Evolutionary conservation across 148 eudicot genomes (phyloP).

Genomic region (Rhododendron mucronatum): DNA sequence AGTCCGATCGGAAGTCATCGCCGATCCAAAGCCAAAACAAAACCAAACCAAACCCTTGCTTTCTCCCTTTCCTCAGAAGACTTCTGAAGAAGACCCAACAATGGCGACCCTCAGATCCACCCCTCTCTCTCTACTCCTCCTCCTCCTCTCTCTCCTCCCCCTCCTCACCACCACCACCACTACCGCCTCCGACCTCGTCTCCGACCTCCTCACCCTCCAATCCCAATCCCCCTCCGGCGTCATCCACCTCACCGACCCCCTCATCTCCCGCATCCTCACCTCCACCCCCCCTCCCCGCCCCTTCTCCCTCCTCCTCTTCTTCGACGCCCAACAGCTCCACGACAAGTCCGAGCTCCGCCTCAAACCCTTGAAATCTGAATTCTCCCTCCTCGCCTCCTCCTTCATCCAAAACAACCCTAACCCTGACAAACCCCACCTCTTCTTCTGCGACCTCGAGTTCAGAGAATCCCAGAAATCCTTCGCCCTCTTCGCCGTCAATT

Average conservation of each 20-base stretch:
- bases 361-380: slow-evolving; percentile 61
- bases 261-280: slow-evolving; percentile 59
- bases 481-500: slow-evolving; percentile 43
- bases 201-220: slow-evolving; percentile 62
- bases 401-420: slow-evolving; percentile 37
- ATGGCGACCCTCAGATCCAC: slow-evolving; percentile 29
- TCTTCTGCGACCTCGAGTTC: slow-evolving; percentile 78
- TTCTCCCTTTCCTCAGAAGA: not conserved
- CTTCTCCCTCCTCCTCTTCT: slow-evolving; percentile 73
- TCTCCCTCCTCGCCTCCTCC: slow-evolving; percentile 54
- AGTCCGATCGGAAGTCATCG: not conserved
- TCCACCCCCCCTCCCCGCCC: slow-evolving; percentile 49
- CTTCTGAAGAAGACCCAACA: not conserved
- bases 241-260: slow-evolving; percentile 63
- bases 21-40: not conserved
- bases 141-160: slow-evolving; percentile 17
- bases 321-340: slow-evolving; percentile 81
- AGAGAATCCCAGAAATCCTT: slow-evolving; percentile 61
- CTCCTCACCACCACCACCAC: slow-evolving; percentile 4
- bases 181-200: slow-evolving; percentile 25
- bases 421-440: slow-evolving; percentile 19
- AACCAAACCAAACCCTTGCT: not conserved
- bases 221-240: slow-evolving; percentile 53
- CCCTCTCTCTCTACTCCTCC: slow-evolving; percentile 17
- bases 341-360: slow-evolving; percentile 72